Conservation (phyloP, 192 early-diverging fungal species). For the Coemansia sp. region DNA sequence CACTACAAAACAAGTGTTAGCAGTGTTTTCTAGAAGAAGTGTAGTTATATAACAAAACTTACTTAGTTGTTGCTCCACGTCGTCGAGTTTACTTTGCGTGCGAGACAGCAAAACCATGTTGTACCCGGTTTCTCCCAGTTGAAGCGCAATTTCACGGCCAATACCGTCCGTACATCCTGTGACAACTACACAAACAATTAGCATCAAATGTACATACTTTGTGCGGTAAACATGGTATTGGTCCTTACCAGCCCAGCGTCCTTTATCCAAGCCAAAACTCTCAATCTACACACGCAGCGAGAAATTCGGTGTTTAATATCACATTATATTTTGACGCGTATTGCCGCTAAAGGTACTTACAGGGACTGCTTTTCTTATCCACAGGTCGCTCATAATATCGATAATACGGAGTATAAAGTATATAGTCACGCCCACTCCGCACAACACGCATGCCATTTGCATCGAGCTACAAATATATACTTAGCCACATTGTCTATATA, state of each 20-base stretch:
- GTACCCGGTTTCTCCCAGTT: slow-evolving; percentile 79
- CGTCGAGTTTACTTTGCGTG: slow-evolving; percentile 75
- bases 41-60: no score
- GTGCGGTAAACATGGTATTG: neutral
- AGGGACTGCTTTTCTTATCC: slow-evolving; percentile 35
- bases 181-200: slow-evolving; percentile 56
- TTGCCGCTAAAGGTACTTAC: slow-evolving; percentile 15
- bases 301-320: no score
- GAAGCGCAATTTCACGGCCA: slow-evolving; percentile 87
- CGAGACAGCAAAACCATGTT: slow-evolving; percentile 84
- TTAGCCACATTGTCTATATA: neutral
- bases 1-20: slow-evolving; percentile 5
- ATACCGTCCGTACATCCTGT: slow-evolving; percentile 97
- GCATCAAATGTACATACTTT: neutral
- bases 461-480: slow-evolving; percentile 33
- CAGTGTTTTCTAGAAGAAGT: no score
- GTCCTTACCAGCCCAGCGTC: slow-evolving; percentile 55
- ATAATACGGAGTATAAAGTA: slow-evolving; percentile 40
- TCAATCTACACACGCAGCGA: slow-evolving; percentile 15
- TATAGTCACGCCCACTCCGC: slow-evolving; percentile 22
- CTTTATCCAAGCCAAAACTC: slow-evolving; percentile 49
- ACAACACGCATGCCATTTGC: slow-evolving; percentile 34
- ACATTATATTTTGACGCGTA: neutral
- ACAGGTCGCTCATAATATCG: slow-evolving; percentile 40
- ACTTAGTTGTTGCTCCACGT: slow-evolving; percentile 62